Evolutionary conservation across 2,329 filamentous ascomycete species (phyloP), one percentile per base, ranked within the genome.

Genomic region (Nemania diffusa): DNA sequence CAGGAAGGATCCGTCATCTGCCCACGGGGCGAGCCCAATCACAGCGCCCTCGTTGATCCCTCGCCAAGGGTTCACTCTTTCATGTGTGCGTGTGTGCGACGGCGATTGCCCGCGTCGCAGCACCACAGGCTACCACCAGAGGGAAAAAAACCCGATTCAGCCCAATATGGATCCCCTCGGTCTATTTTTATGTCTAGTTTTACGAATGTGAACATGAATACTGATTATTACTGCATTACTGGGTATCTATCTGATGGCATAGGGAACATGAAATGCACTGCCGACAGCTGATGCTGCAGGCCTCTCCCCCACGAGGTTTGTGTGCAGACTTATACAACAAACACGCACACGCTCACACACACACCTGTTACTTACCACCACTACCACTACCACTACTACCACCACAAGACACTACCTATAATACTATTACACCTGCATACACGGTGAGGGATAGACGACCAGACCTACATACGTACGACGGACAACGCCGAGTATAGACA

Each of bases 1-100:
- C 69, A 74, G 70, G 65, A 71, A 69, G 69, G 71, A 73, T 73
- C 73, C 69, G 71, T 74, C 69, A 73, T 70, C 72, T 73, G 69
- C 58, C 64, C 68, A 68, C 17, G 64, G 5, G 61, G 62, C 63
- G 55, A 63, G 67, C 64, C 67, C 65, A 68, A 70, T 70, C 68
- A 68, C 48, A 51, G 40, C 55, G 17, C 51, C 13, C 24, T 59
- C 15, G 32, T 58, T 48, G 48, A 40, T 52, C 57, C 53, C 53
- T 62, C 44, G 34, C 46, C 42, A 55, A 57, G 58, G 40, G 20
- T 32, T 48, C 40, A n/a, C 40, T 53, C 15, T 52, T 32, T 58
- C 44, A 48, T 40, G n/a, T n/a, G n/a, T n/a, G n/a, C n/a, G 56
- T 56, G 63, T 58, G 66, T 65, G 57, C 46, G 57, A 65, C 65